phyloP scores from a whole-genome alignment of 768 basidiomycete species.

The Lentinula sp. region DNA sequence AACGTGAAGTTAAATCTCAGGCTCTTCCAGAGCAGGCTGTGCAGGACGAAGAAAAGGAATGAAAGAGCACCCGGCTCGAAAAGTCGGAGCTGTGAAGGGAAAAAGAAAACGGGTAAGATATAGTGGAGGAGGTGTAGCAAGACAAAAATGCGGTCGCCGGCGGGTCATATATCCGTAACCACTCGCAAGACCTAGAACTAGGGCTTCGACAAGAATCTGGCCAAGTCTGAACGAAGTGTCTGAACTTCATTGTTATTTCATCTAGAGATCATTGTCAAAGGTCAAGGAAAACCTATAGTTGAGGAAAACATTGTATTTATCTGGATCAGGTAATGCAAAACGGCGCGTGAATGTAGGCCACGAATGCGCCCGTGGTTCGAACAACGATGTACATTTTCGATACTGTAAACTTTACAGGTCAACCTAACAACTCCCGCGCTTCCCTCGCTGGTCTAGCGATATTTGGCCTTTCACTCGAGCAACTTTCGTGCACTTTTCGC shows the following conservation, averaged over 20 bases:
- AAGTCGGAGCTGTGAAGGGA: neutral
- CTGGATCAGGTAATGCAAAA: too few relatives aligned
- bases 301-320: too few relatives aligned
- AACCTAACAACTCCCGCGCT: constrained; percentile 59
- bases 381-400: too few relatives aligned
- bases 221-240: too few relatives aligned
- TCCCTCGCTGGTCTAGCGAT: constrained; percentile 80
- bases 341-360: too few relatives aligned
- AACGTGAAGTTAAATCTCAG: neutral
- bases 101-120: neutral
- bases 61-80: neutral
- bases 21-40: neutral
- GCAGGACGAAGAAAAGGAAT: neutral
- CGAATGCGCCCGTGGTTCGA: too few relatives aligned
- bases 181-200: neutral
- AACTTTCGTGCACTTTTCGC: constrained; percentile 67
- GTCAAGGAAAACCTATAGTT: too few relatives aligned
- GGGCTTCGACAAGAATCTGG: too few relatives aligned
- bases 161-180: neutral
- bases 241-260: too few relatives aligned
- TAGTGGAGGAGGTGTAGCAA: neutral
- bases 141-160: neutral
- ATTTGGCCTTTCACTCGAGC: constrained; percentile 60
- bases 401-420: neutral
- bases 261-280: too few relatives aligned